phyloP scores from a whole-genome alignment of 2,329 filamentous ascomycete genomes.

The Lasiodiplodia theobromae region DNA sequence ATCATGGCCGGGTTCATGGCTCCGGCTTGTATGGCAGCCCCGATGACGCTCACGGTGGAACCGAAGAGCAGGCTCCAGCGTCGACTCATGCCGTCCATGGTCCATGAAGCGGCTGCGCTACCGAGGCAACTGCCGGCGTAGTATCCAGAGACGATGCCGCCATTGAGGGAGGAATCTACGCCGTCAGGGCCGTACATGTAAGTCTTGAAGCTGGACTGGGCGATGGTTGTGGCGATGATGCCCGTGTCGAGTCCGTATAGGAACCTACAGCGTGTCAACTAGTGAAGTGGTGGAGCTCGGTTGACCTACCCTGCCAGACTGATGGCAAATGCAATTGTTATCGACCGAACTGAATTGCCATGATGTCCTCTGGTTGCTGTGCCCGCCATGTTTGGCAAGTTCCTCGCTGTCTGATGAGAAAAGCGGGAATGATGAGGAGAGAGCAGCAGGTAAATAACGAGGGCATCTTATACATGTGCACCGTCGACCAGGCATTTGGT shows the following conservation, averaged over 20 bases:
- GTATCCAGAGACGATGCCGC: conserved; percentile 45
- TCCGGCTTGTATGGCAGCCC: conserved; percentile 35
- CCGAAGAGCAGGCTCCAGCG: conserved; percentile 41
- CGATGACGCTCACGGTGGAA: conserved; percentile 33
- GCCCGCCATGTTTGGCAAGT: neutral
- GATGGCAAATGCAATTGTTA: conserved; percentile 4
- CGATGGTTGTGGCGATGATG: conserved; percentile 45
- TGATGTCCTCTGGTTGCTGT: neutral
- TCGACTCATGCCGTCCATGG: conserved; percentile 46
- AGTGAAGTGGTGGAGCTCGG: neutral
- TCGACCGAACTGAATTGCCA: conserved; percentile 6
- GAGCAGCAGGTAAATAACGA: neutral
- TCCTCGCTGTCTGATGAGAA: neutral
- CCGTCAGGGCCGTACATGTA: conserved; percentile 42
- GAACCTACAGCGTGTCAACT: neutral
- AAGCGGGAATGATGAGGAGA: neutral
- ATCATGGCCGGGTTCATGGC: conserved; percentile 16
- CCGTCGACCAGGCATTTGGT: no score
- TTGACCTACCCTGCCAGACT: neutral
- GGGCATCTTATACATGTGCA: no score
- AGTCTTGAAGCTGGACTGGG: conserved; percentile 42
- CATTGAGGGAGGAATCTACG: conserved; percentile 38
- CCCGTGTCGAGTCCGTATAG: conserved; percentile 33
- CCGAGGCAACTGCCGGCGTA: conserved; percentile 45
- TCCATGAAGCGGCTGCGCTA: conserved; percentile 41